Percentiles rank a stretch among this genome's conserved stretches.
Conservation (phyloP, 2,329 filamentous ascomycete genomes). For the Pyrenophora tritici-repentis region DNA sequence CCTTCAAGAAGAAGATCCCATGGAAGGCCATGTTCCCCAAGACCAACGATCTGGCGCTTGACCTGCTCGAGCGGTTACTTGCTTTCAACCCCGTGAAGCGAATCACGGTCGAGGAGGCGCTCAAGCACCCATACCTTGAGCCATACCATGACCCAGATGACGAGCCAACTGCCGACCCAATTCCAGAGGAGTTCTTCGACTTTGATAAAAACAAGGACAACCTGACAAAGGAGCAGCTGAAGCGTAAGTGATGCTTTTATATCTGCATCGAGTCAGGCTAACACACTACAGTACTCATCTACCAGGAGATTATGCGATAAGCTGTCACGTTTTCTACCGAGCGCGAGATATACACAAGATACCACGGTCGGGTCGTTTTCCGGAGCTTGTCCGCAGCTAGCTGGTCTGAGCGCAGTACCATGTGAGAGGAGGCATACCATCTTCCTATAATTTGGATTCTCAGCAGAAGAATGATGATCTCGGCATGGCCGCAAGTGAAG, state of each 20-base stretch:
- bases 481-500: constrained; percentile 7
- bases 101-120: constrained; percentile 94
- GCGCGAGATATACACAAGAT: constrained; percentile 31
- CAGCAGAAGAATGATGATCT: constrained; percentile 10
- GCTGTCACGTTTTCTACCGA: constrained; percentile 12
- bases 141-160: constrained; percentile 99
- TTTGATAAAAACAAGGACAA: constrained; percentile 99
- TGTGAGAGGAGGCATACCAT: constrained; percentile 16
- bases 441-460: constrained; percentile 20
- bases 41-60: constrained; percentile 95
- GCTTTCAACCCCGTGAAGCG: constrained; percentile 99
- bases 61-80: constrained; percentile 91
- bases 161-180: constrained; percentile 93
- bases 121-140: constrained; percentile 97
- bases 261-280: constrained; percentile 8
- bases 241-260: constrained; percentile 62
- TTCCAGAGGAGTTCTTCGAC: constrained; percentile 98
- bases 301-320: constrained; percentile 90
- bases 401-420: constrained; percentile 32
- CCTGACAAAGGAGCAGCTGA: constrained; percentile 96
- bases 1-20: constrained; percentile 99
- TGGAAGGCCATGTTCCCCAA: constrained; percentile 98
- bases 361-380: constrained; percentile 26
- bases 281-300: constrained; percentile 72
- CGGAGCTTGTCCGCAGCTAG: constrained; percentile 27